Evolutionary conservation across 768 basidiomycete genomes (phyloP), one percentile per base, ranked within the genome.

Genomic region (Phaeolepiota aurea): DNA sequence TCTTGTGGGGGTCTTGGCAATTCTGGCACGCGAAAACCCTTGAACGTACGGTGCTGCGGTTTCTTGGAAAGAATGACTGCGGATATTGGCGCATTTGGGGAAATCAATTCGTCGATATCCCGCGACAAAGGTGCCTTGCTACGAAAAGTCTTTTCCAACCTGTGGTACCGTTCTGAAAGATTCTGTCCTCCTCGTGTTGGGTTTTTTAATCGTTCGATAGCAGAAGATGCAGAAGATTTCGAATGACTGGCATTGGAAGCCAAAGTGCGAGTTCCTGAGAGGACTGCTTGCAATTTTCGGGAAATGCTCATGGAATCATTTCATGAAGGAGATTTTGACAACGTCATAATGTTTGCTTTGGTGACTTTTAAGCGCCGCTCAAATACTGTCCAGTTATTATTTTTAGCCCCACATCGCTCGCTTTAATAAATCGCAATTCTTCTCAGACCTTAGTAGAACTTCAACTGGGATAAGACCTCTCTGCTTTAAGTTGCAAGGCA

Each of bases 1-100:
- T 77, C 66, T 40, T 67, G 71, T 2, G 85, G 87, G 1, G 72
- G 66, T 32, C 58, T 68, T 0, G 87, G 87, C 43, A 73, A 60
- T 46, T 73, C 62, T 2, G 87, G 84, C 46, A 89, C 61, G 19
- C 66, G 54, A 11, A 81, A 62, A 3, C 82, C 82, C 48, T 57
- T 54, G 49, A 82, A 81, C 3, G 53, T 62, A 23, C 58, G 34
- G 47, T 48, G 28, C 20, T 25, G 30, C 19, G 37, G 38, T 37
- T 16, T 42, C 40, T 21, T 48, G 12, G 3, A 22, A 30, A 14
- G 38, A 11, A 12, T 38, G 38, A 19, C 38, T 45, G 11, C 40
- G 40, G 10, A 52, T 40, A 32, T n/a, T n/a, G n/a, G 38, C 18
- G 12, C 41, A 28, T 7, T 28, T 28, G 7, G 25, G 25, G 25